Evolutionary conservation across 108 stramenopile genomes (phyloP).

Genomic region (Pseudonitzschia multiseries): DNA sequence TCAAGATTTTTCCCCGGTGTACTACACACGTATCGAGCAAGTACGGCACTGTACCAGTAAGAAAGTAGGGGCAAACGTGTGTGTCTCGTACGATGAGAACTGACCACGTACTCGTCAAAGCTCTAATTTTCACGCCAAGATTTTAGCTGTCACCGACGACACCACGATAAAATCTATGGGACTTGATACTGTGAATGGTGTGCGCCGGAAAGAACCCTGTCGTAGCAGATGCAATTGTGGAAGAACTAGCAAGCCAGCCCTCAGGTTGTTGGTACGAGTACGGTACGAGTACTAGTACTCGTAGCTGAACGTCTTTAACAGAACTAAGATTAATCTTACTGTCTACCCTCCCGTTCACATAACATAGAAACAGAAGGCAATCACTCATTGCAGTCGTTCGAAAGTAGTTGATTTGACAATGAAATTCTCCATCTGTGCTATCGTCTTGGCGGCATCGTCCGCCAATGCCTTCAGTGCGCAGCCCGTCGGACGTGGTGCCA

Average conservation of each 20-base stretch:
- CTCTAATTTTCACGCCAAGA: background rate
- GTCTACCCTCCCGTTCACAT: background rate
- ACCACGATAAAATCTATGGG: background rate
- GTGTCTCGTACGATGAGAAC: conserved; percentile 1
- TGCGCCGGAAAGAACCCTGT: background rate
- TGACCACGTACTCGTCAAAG: conserved; percentile 4
- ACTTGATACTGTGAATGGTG: background rate
- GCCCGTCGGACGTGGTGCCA: background rate
- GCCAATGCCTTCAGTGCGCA: conserved; percentile 9
- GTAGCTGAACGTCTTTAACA: too few species aligned
- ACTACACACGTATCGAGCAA: background rate
- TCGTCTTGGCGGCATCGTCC: conserved; percentile 13
- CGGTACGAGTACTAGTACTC: too few species aligned
- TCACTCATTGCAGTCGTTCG: background rate
- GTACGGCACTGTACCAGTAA: background rate
- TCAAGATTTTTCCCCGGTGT: background rate
- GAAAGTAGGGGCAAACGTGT: background rate
- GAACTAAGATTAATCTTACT: background rate
- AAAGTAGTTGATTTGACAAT: background rate
- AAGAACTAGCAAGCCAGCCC: too few species aligned
- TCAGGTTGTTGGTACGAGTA: too few species aligned
- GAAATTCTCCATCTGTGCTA: conserved; percentile 6
- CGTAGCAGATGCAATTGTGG: background rate
- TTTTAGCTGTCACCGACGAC: conserved; percentile 5
- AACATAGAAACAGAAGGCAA: background rate